Evolutionary conservation across 306 rosid genomes (phyloP).

Genomic region (Biancaea sappan): DNA sequence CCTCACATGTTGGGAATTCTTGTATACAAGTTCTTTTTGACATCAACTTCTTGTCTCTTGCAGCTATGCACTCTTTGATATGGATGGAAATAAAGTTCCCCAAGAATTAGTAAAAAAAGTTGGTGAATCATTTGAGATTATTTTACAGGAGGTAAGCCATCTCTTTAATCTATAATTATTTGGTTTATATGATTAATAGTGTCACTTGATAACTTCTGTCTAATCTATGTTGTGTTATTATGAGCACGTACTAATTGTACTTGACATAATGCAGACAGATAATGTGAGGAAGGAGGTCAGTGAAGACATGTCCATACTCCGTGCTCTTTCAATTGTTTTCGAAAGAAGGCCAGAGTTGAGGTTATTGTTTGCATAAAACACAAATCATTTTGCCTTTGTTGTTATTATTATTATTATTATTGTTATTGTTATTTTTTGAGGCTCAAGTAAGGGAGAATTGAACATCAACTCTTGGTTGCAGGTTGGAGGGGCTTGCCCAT

Average conservation of each 20-base stretch:
- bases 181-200: conserved; percentile 14
- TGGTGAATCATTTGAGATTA: conserved; percentile 70
- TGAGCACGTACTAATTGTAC: conserved; percentile 36
- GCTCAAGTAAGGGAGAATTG: conserved; percentile 22
- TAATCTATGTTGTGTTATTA: conserved; percentile 13
- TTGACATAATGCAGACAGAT: conserved; percentile 63
- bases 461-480: conserved; percentile 39
- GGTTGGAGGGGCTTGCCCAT: conserved; percentile 89
- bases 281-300: conserved; percentile 62
- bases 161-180: conserved; percentile 13
- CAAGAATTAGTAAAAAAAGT: conserved; percentile 78
- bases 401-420: too few relatives aligned
- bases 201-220: conserved; percentile 8
- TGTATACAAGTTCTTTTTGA: conserved; percentile 3
- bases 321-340: conserved; percentile 79
- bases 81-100: conserved; percentile 95
- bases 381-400: neutral
- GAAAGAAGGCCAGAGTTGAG: conserved; percentile 86
- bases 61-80: conserved; percentile 96
- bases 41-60: conserved; percentile 29
- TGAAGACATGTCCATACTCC: conserved; percentile 78
- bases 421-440: neutral
- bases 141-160: conserved; percentile 72
- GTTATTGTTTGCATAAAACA: conserved; percentile 35
- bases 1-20: conserved; percentile 15